Base-by-base conservation (phyloP, 2,329 filamentous ascomycete species). In the Neopestalotiopsis clavispora region DNA sequence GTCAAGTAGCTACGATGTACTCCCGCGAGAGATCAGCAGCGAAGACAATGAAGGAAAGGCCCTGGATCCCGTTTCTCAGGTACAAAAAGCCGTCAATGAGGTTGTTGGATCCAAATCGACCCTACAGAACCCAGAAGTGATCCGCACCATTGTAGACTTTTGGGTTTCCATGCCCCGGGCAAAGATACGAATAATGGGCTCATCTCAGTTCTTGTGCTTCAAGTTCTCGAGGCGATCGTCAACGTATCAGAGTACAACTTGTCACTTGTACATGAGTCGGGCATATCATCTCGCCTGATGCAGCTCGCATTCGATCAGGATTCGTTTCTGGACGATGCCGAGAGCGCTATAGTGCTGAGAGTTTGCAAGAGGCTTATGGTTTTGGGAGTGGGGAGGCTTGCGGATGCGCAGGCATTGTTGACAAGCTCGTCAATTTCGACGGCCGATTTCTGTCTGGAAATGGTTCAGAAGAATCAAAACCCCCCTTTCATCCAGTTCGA, bases 401-500 rank as follows among this genome's bases (percentile, higher is more conserved):
- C 93, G 60, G 94, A 98, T 82, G 93, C 94, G 17, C 91, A 95
- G 75, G 90, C 91, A 70, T 85, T 99, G 38, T 79, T 91, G 49
- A 84, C 85, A 13, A 84, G 83, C 34, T 80, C 86, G 9, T 85
- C 87, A 1, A 74, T 85, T 6, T 81, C 83, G 62, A 85, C 88
- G 0, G 86, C 93, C 13, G 88, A 91, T 64, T 96, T 97, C 75
- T 89, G 86, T 71, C 84, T 97, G 23, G 87, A 90, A 66, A 91
- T 93, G 77, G 89, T 97, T 72, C 90, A 90, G 71, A 86, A 86
- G 63, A 94, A 95, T 69, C 90, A 91, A 72, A 89, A 90, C 14
- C 94, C 96, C 5, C 89, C 95, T 0, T 95, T 93, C 78, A 92
- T 99, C 73, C 94, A 98, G 74, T 98, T 99, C 80, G 96, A 99